A percentile compares a stretch with the other conserved stretches of the same genome.
phyloP scores from a whole-genome alignment of 2,329 filamentous ascomycete species.

The Ilyonectria mors-panacis region DNA sequence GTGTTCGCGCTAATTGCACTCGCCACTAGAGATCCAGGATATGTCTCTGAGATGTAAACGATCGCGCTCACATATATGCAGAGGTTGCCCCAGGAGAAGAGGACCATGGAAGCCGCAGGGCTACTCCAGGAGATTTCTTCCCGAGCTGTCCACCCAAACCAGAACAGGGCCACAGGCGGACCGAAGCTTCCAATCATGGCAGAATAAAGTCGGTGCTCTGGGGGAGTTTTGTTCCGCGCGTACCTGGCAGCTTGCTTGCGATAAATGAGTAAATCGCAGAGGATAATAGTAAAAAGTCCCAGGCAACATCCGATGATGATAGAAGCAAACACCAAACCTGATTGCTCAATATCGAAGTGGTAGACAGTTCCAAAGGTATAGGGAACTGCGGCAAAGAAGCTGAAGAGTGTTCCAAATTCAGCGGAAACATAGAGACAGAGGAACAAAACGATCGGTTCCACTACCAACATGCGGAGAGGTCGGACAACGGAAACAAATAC shows the following conservation, averaged over 20 bases:
- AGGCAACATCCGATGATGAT: conserved; percentile 62
- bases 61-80: conserved; percentile 69
- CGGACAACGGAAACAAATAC: conserved; percentile 61
- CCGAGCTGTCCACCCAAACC: conserved; percentile 72
- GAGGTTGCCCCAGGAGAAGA: conserved; percentile 73
- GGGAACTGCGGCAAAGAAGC: conserved; percentile 67
- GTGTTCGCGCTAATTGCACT: conserved; percentile 73
- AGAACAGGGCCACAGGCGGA: conserved; percentile 69
- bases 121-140: conserved; percentile 64
- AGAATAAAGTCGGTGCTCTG: conserved; percentile 71
- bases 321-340: conserved; percentile 61
- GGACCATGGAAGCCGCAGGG: conserved; percentile 65
- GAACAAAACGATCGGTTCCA: conserved; percentile 75
- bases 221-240: conserved; percentile 57
- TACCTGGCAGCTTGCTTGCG: conserved; percentile 52
- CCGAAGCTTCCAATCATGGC: conserved; percentile 72
- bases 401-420: conserved; percentile 67
- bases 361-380: conserved; percentile 64
- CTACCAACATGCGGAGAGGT: conserved; percentile 71
- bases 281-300: conserved; percentile 57
- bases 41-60: conserved; percentile 70
- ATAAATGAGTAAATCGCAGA: conserved; percentile 61
- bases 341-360: conserved; percentile 59
- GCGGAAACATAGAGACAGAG: conserved; percentile 65
- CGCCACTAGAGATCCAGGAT: conserved; percentile 68